phyloP scores from a whole-genome alignment of 208 protist genomes.

The Leishmania amazonensis region DNA sequence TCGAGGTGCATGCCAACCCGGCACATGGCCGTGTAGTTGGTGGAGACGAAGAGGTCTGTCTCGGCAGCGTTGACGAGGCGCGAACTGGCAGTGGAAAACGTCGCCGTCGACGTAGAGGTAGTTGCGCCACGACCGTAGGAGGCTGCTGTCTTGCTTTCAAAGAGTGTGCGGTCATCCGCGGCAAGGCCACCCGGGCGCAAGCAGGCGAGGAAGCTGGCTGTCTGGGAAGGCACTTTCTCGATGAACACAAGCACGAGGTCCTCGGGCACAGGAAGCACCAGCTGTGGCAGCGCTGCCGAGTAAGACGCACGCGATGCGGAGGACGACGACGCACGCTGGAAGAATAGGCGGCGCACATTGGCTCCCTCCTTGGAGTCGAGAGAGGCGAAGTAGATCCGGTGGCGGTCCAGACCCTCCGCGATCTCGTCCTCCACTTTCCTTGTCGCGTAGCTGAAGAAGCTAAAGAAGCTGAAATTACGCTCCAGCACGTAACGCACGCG shows the following conservation, averaged over 20 bases:
- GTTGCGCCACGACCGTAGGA: not conserved
- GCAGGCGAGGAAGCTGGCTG: conserved; percentile 39
- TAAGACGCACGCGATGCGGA: not conserved
- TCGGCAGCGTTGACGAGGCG: conserved; percentile 30
- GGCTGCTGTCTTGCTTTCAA: not conserved
- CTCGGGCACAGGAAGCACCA: conserved; percentile 25
- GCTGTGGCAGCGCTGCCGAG: not conserved
- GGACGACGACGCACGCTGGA: conserved; percentile 12
- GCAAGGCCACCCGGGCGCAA: conserved; percentile 15
- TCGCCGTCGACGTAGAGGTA: not conserved
- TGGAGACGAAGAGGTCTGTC: conserved; percentile 72
- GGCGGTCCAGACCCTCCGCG: conserved; percentile 43
- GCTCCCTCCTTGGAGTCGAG: conserved; percentile 56
- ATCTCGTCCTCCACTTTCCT: conserved; percentile 30
- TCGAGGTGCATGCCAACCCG: conserved; percentile 86
- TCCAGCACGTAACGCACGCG: conserved; percentile 74
- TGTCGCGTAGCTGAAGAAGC: conserved; percentile 39
- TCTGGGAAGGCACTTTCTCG: conserved; percentile 71
- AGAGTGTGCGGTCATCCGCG: conserved; percentile 29
- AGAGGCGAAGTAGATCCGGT: conserved; percentile 70
- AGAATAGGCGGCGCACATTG: conserved; percentile 54
- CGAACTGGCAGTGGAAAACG: conserved; percentile 6
- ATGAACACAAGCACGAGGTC: conserved; percentile 69
- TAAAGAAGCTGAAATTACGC: conserved; percentile 88
- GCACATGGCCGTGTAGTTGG: conserved; percentile 71